Evolutionary conservation across 1,284 basidiomycete species (phyloP), one percentile per base, ranked within the genome.

Genomic region (Pulchroboletus neoregius): DNA sequence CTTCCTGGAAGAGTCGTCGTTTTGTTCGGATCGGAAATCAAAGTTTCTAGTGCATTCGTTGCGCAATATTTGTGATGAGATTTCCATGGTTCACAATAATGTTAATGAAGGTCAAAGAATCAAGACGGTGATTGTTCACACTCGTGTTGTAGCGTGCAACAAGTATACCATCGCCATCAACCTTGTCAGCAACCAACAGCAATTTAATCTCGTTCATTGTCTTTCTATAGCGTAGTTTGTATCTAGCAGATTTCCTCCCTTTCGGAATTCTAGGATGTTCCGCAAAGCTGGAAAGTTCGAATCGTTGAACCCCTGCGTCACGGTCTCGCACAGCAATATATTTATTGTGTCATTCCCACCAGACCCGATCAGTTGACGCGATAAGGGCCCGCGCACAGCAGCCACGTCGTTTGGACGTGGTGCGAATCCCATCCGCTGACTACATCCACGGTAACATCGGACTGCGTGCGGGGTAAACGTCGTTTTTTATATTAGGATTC

Each of bases 11-110:
- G 23, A 12, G n/a, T 49, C 35, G 26, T 54, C 33, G 58, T 57
- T 65, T 52, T 65, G 58, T 61, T 47, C 20, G 39, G 42, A 53
- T 9, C 24, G 9, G 8, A 15, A 46, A 50, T 41, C 39, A 39
- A 20, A n/a, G 13, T 39, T 36, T 37, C 18, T 39, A 35, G 43
- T 41, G 44, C 55, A 47, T 38, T 46, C 13, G 31, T 36, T 18
- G 35, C 4, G 26, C 12, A 40, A 45, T 30, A 5, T 27, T 23
- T 16, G 41, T 40, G 38, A 22, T 15, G 23, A n/a, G 27, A 58
- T 31, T 46, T 13, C 20, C 36, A 28, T 53, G 24, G 31, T 43
- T 30, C 34, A 40, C 20, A 34, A 27, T n/a, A 15, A 10, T 27
- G 23, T 23, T n/a, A 15, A 10, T 27, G 23, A 32, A n/a, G 6